Base-by-base conservation (phyloP, 2,329 filamentous ascomycete genomes). In the Exophiala bonariae region DNA sequence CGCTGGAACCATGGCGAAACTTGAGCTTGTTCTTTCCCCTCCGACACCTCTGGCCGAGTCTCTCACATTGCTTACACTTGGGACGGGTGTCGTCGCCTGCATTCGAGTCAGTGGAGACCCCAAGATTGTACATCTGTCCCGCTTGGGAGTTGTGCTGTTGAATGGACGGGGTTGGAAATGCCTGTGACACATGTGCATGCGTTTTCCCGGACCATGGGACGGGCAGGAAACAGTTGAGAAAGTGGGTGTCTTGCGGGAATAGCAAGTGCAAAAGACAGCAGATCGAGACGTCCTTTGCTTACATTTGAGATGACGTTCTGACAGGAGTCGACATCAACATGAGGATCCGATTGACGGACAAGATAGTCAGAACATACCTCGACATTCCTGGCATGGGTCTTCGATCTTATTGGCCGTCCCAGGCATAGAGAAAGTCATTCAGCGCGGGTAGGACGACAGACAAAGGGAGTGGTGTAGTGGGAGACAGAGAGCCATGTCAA, bases 291-390 rank as follows among this genome's bases (percentile, higher is more conserved):
- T 26, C 6, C 11, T 11, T 26, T 26, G 23, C 57, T 45, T 56
- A 59, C 57, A 59, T 44, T 59, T 59, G 13, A 59, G 45, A 52
- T 59, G 57, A 36, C 57, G 57, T 32, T 55, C 57, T 59, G 41
- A 18, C 35, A 34, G 18, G 11, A 36, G 28, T 10, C 34, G 37
- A 33, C 45, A 42, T 52, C 47, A 51, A 47, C 18, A 22, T 52
- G 41, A 52, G 45, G 41, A 41, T 31, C 33, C 23, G n/a, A 46
- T 18, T 18, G 20, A 45, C n/a, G 20, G 31, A 34, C n/a, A 33
- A 3, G 20, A 22, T 13, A 16, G 16, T 26, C 20, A 36, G 22
- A 14, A 55, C 52, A 37, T 52, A 59, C 57, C 56, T 57, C 55
- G 51, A 47, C 57, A 59, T 50, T 55, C 57, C 44, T 57, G 48